These are phyloP conservation scores for Luzula sylvatica DNA, from an alignment of 176 grass and related monocot genomes.

Conservation along the genomic window DNA sequence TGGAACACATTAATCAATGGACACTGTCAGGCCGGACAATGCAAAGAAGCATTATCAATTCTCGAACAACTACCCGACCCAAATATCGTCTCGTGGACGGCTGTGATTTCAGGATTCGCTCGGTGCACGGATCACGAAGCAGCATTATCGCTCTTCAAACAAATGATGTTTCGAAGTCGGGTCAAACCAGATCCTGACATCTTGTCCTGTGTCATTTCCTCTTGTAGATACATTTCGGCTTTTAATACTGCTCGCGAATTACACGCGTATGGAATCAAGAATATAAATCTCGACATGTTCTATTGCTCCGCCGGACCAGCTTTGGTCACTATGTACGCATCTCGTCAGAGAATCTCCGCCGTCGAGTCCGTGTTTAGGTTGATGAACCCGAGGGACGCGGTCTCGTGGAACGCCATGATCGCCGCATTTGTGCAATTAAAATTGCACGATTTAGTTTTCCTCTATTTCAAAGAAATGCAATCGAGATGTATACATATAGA, in stretches of 20 bases:
- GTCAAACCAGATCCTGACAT: constrained; percentile 40
- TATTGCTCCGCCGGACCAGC: constrained; percentile 58
- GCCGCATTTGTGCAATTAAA: constrained; percentile 19
- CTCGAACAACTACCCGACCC: constrained; percentile 6
- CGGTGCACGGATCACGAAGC: constrained; percentile 26
- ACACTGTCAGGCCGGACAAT: constrained; percentile 35
- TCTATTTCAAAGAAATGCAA: constrained; percentile 42
- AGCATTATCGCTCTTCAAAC: constrained; percentile 22
- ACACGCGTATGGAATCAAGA: constrained; percentile 50
- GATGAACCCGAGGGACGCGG: constrained; percentile 40
- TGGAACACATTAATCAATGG: constrained; percentile 47
- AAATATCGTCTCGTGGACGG: constrained; percentile 35
- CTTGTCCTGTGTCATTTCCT: constrained; percentile 53
- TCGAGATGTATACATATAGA: constrained; percentile 31
- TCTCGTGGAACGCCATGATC: constrained; percentile 69
- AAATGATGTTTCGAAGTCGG: constrained; percentile 16
- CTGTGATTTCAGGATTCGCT: constrained; percentile 26
- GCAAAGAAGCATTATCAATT: constrained; percentile 31
- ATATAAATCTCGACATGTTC: constrained; percentile 14
- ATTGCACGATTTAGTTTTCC: constrained; percentile 23
- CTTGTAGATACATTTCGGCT: constrained; percentile 30
- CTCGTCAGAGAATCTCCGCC: constrained; percentile 19
- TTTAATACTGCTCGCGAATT: constrained; percentile 22
- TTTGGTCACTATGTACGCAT: constrained; percentile 45
- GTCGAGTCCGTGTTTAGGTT: constrained; percentile 25